Conservation (phyloP, 2,329 filamentous ascomycete species). For the Colletotrichum tofieldiae region DNA sequence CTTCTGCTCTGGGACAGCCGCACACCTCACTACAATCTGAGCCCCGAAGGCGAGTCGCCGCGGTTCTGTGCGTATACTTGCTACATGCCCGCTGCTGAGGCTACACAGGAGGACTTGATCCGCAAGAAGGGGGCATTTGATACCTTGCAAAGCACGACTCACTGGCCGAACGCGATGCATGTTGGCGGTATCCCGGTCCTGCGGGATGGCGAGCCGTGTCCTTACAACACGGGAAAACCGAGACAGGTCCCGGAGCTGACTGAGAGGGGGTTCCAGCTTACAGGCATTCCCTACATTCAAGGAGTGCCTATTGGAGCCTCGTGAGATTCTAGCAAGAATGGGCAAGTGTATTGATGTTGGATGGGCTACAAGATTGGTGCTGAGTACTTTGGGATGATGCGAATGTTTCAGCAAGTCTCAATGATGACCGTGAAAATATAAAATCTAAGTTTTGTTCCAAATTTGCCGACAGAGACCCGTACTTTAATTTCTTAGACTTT, state of each 20-base stretch:
- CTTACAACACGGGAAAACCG: conserved; percentile 42
- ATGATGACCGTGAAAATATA: too few species aligned
- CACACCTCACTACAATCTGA: conserved; percentile 39
- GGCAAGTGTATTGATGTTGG: too few species aligned
- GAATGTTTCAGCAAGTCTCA: too few species aligned
- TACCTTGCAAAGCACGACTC: conserved; percentile 47
- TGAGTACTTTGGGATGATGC: not conserved
- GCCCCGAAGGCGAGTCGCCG: conserved; percentile 41
- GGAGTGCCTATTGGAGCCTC: not conserved
- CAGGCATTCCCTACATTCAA: conserved; percentile 29
- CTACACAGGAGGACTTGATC: conserved; percentile 45
- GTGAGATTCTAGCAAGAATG: not conserved
- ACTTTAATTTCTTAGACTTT: too few species aligned
- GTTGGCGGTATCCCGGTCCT: conserved; percentile 23
- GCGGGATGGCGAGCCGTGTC: conserved; percentile 22
- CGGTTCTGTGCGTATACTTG: conserved; percentile 46
- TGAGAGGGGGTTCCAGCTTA: conserved; percentile 36
- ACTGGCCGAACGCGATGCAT: conserved; percentile 50
- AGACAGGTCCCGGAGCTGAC: conserved; percentile 45
- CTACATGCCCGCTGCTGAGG: conserved; percentile 45
- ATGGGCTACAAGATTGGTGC: not conserved
- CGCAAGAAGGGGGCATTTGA: conserved; percentile 45
- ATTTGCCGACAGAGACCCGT: too few species aligned
- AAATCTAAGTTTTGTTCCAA: too few species aligned
- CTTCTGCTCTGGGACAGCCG: conserved; percentile 53